Evolutionary conservation across 805 yeast genomes (phyloP).

Genomic region (Ogataea methylovora): DNA sequence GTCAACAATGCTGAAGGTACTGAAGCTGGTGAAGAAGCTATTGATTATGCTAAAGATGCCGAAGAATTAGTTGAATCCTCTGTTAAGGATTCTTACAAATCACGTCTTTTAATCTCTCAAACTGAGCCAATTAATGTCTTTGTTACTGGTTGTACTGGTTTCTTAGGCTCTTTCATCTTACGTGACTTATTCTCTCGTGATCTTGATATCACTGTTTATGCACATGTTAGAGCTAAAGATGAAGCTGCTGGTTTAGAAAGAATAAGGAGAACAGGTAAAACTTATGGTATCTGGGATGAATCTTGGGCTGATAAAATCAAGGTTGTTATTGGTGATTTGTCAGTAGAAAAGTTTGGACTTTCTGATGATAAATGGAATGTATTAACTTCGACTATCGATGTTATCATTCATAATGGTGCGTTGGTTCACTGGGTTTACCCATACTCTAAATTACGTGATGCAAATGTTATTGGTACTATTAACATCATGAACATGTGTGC

Average conservation of each 20-base stretch:
- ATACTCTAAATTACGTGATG: conserved; percentile 80
- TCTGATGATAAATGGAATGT: conserved; percentile 45
- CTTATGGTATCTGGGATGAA: conserved; percentile 78
- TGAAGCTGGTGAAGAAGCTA: conserved; percentile 14
- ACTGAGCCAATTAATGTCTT: conserved; percentile 41
- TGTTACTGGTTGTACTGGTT: conserved; percentile 95
- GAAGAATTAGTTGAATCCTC: conserved; percentile 33
- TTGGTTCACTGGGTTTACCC: conserved; percentile 99
- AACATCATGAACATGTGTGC: conserved; percentile 75
- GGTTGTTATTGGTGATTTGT: conserved; percentile 78
- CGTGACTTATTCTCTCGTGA: conserved; percentile 64
- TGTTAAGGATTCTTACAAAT: conserved; percentile 38
- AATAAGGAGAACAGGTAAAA: conserved; percentile 62
- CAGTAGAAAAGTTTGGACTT: conserved; percentile 67
- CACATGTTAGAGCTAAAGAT: conserved; percentile 85
- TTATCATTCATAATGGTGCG: conserved; percentile 94
- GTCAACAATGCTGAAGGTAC: conserved; percentile 18
- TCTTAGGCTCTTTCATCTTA: conserved; percentile 84
- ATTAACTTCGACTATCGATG: conserved; percentile 60
- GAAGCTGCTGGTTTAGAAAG: conserved; percentile 68
- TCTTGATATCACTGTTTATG: conserved; percentile 52
- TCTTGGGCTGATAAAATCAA: conserved; percentile 49
- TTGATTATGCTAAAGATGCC: conserved; percentile 73
- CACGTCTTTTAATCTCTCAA: conserved; percentile 23
- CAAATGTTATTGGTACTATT: conserved; percentile 84